Evolutionary conservation across 306 rosid genomes (phyloP), one percentile per base, ranked within the genome.

Genomic region (Cotoneaster glaucophyllus): DNA sequence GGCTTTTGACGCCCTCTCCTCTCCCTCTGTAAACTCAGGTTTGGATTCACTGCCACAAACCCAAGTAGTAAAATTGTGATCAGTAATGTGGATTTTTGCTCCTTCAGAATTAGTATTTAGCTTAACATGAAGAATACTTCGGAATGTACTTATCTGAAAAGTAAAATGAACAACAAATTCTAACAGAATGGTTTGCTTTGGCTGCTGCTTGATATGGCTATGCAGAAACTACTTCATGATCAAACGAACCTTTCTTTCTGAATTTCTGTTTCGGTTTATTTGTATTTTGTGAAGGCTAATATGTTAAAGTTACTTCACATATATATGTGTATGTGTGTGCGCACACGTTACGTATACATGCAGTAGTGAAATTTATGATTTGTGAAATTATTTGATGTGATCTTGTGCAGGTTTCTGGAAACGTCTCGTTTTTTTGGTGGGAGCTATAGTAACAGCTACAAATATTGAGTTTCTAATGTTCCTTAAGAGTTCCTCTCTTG

Each of bases 1-100:
- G 97, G 92, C 89, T 79, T 15, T 50, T 83, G 81, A 76, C 72
- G 88, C 93, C 93, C 89, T 83, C 85, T 67, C 78, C 32, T 81
- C 78, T 29, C 69, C 65, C 58, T 54, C 29, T 52, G 56, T 69
- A 58, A 84, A 74, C 63, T 82, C 90, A 84, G 96, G 96, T 90
- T 78, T 84, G 69, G 15, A 45, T 76, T n/a, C 41, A 25, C 52
- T 61, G 84, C 70, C 70, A 61, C 41, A 72, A 48, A 41, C 31
- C 19, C 15, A 29, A 61, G n/a, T 41, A 41, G 25, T 41, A 11
- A 18, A 43, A 41, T 44, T 28, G 3, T 43, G 48, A 19, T 41
- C 1, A 58, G 31, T 69, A 50, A 4, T 50, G 61, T 8, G 29
- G 59, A 24, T 50, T 50, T 50, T 50, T 3, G 4, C 44, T 6